Evolutionary conservation across 2,329 filamentous ascomycete genomes (phyloP).

Genomic region (Diaporthe vaccinii): DNA sequence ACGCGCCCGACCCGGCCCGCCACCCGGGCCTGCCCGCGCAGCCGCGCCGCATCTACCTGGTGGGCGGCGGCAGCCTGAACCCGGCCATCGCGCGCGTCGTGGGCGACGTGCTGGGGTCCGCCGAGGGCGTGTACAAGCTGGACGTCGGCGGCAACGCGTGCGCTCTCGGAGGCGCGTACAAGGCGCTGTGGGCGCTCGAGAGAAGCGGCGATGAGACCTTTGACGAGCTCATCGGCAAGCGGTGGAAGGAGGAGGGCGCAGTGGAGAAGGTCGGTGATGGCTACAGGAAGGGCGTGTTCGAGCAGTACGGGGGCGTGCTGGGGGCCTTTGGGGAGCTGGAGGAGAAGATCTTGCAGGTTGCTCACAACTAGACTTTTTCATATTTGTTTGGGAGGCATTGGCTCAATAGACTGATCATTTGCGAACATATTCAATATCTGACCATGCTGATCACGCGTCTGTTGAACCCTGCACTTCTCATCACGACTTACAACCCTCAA

Average conservation of each 20-base stretch:
- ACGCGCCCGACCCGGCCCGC: conserved; percentile 57
- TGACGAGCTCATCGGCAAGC: conserved; percentile 84
- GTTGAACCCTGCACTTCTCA: neutral
- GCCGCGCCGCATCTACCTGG: conserved; percentile 91
- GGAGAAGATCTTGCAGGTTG: conserved; percentile 68
- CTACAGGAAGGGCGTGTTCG: conserved; percentile 81
- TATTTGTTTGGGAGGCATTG: neutral
- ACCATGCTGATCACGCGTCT: neutral
- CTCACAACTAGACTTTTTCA: conserved; percentile 45
- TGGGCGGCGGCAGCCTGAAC: conserved; percentile 92
- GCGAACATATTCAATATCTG: neutral
- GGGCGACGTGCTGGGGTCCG: conserved; percentile 89
- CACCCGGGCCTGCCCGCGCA: conserved; percentile 76
- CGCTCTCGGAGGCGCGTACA: conserved; percentile 93
- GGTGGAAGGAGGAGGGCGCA: conserved; percentile 89
- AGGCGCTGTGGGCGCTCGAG: conserved; percentile 93
- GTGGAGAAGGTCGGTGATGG: conserved; percentile 87
- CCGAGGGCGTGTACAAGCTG: conserved; percentile 91
- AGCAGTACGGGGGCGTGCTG: conserved; percentile 82
- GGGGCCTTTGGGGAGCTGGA: conserved; percentile 85
- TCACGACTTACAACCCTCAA: too few species aligned
- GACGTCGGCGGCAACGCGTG: conserved; percentile 97
- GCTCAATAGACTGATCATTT: neutral
- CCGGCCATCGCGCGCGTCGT: conserved; percentile 87
- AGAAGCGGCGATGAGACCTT: conserved; percentile 79